Percentiles rank a stretch among this genome's conserved stretches.
phyloP scores from a whole-genome alignment of 2,329 filamentous ascomycete genomes.

The Macrophomina pseudophaseolina region DNA sequence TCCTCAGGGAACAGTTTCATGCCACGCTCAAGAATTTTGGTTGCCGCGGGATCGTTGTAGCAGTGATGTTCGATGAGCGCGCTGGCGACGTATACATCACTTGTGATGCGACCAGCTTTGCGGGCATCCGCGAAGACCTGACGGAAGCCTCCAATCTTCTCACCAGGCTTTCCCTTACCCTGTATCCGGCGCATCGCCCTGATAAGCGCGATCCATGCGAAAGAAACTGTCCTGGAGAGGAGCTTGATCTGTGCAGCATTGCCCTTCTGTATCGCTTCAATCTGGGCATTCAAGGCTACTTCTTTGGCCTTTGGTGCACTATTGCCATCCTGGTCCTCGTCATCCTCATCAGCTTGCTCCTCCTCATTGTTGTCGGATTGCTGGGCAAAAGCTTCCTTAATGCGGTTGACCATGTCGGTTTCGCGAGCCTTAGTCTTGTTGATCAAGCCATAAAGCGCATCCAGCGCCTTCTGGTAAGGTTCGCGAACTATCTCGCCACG shows the following conservation, averaged over 20 bases:
- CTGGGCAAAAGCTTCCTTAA: constrained; percentile 60
- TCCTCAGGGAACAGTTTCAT: constrained; percentile 93
- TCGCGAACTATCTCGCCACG: constrained; percentile 76
- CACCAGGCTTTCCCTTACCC: constrained; percentile 69
- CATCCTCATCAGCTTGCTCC: constrained; percentile 52
- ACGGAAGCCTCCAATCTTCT: constrained; percentile 73
- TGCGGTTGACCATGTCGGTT: constrained; percentile 61
- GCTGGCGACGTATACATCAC: constrained; percentile 92
- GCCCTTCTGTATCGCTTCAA: constrained; percentile 65
- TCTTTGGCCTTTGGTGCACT: constrained; percentile 53
- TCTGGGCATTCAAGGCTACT: constrained; percentile 58
- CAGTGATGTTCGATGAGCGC: constrained; percentile 94
- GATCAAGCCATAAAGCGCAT: constrained; percentile 85
- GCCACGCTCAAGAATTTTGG: constrained; percentile 94
- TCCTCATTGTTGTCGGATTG: constrained; percentile 49
- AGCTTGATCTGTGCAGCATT: constrained; percentile 75
- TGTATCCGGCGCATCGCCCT: constrained; percentile 93
- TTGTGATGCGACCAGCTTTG: constrained; percentile 83
- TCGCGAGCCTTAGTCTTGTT: constrained; percentile 72
- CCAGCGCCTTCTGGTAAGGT: constrained; percentile 81
- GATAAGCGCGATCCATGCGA: constrained; percentile 93
- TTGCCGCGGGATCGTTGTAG: constrained; percentile 90
- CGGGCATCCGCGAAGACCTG: constrained; percentile 90
- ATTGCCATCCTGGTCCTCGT: constrained; percentile 59
- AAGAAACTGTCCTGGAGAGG: constrained; percentile 84